Conservation (phyloP, 345 rosid species). For the Atalantia buxifolia region DNA sequence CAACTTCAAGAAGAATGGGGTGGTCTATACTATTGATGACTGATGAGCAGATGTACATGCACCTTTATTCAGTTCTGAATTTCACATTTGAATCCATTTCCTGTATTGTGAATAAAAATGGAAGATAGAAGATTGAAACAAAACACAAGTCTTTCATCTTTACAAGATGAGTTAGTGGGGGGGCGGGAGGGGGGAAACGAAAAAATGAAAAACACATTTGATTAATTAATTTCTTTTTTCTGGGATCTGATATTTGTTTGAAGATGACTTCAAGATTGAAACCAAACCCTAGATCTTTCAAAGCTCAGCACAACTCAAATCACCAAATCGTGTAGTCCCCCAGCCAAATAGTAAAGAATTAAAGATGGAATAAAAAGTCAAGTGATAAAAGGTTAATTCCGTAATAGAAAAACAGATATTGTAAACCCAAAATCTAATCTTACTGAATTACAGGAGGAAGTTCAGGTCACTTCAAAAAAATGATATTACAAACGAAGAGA, state of each 20-base stretch:
- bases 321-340: background rate
- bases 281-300: background rate
- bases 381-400: no score
- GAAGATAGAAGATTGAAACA: background rate
- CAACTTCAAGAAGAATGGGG: conserved; percentile 48
- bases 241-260: no score
- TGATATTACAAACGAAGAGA: background rate
- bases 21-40: conserved; percentile 39
- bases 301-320: background rate
- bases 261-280: background rate
- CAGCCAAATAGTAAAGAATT: background rate
- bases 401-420: background rate
- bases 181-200: no score
- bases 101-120: background rate
- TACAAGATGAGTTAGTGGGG: background rate
- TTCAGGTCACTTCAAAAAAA: background rate
- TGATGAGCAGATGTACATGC: conserved; percentile 16
- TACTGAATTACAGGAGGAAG: background rate
- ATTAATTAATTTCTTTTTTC: no score
- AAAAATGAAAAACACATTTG: no score
- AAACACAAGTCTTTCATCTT: background rate
- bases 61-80: background rate
- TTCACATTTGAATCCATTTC: background rate
- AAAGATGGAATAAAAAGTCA: background rate
- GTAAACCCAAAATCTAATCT: conserved; percentile 3